Percentiles rank a stretch among this genome's conserved stretches.
Evolutionary conservation across 2,329 filamentous ascomycete genomes (phyloP).

Genomic region (Fulvia fulva): DNA sequence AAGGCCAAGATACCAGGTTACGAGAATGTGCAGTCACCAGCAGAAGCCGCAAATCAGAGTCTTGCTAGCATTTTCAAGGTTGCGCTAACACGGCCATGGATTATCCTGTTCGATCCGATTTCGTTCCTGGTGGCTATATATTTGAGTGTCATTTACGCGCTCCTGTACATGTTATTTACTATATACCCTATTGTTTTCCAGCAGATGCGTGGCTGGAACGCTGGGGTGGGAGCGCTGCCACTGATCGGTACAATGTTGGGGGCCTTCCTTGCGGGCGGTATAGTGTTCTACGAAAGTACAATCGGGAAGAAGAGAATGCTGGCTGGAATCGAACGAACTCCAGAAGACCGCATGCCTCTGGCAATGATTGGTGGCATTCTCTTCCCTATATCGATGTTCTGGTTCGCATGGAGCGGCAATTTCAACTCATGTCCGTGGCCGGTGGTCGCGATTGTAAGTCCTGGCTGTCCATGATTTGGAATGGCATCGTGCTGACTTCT

Average conservation of each 20-base stretch:
- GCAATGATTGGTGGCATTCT: conserved; percentile 33
- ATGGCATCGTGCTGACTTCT: conserved; percentile 31
- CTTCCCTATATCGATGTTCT: conserved; percentile 34
- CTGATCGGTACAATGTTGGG: conserved; percentile 50
- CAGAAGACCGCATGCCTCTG: conserved; percentile 40
- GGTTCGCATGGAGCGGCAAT: conserved; percentile 32
- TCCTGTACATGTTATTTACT: conserved; percentile 58
- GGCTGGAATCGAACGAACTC: conserved; percentile 32
- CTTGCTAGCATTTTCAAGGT: conserved; percentile 47
- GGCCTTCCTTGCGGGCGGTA: conserved; percentile 41
- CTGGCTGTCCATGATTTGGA: conserved; percentile 15
- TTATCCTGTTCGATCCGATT: conserved; percentile 52
- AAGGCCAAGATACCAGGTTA: conserved; percentile 49
- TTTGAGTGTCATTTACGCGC: conserved; percentile 50
- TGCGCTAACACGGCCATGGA: conserved; percentile 52
- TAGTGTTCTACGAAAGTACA: conserved; percentile 42
- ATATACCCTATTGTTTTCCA: conserved; percentile 57
- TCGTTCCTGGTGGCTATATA: conserved; percentile 52
- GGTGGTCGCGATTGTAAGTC: conserved; percentile 37
- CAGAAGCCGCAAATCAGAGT: conserved; percentile 45
- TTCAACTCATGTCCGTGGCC: conserved; percentile 45
- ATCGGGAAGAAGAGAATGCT: conserved; percentile 38
- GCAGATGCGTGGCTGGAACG: conserved; percentile 51
- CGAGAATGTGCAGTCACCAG: conserved; percentile 49
- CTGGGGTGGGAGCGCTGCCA: conserved; percentile 51